Evolutionary conservation across 148 eudicot genomes (phyloP).

Genomic region (Chenopodium album): DNA sequence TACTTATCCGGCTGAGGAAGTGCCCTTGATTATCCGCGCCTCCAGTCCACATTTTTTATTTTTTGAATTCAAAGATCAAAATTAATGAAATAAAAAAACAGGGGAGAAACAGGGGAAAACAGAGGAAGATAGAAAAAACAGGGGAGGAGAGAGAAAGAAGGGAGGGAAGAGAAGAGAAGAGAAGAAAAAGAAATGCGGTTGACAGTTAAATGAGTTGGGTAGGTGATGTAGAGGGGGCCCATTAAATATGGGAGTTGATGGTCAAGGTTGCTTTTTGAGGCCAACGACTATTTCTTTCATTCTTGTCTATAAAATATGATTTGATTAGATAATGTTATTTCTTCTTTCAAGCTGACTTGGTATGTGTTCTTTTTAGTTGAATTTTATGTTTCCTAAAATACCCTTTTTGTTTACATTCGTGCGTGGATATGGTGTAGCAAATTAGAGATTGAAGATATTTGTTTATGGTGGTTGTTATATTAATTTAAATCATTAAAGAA

Average conservation of each 20-base stretch:
- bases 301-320: neutral
- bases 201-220: slow-evolving; percentile 25
- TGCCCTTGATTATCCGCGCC: slow-evolving; percentile 60
- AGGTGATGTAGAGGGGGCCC: slow-evolving; percentile 23
- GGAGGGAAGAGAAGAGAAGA: neutral
- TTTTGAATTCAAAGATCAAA: neutral
- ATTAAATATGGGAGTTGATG: slow-evolving; percentile 26
- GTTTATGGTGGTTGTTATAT: too few relatives aligned
- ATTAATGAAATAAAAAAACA: neutral
- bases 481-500: too few relatives aligned
- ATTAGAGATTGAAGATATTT: too few relatives aligned
- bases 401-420: slow-evolving; percentile 6
- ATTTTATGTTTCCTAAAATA: neutral
- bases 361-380: neutral
- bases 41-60: slow-evolving; percentile 43
- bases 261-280: slow-evolving; percentile 28
- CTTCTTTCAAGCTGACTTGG: slow-evolving; percentile 3
- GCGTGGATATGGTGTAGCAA: neutral
- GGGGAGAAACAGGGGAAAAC: slow-evolving; percentile 5
- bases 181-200: slow-evolving; percentile 23
- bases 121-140: neutral
- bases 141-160: neutral
- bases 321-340: neutral
- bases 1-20: slow-evolving; percentile 77
- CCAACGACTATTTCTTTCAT: slow-evolving; percentile 24